Evolutionary conservation across 257 asterid genomes (phyloP).

Genomic region (Cruciata laevipes): DNA sequence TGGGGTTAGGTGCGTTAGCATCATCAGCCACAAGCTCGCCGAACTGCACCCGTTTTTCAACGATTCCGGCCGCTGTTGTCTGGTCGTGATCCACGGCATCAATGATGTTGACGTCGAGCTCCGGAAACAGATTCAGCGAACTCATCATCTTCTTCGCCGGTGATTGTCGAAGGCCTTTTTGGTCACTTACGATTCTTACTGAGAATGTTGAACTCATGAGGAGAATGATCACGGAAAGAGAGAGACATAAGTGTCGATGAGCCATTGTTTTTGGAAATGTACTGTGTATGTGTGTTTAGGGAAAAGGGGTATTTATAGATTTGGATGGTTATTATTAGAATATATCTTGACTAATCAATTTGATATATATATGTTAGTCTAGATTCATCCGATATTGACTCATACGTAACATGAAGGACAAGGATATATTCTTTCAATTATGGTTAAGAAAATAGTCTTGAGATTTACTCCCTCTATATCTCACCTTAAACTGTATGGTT

Average conservation of each 20-base stretch:
- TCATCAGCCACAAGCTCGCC: slow-evolving; percentile 21
- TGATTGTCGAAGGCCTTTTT: background rate
- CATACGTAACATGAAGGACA: no score
- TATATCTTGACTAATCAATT: no score
- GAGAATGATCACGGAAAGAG: background rate
- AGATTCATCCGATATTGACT: no score
- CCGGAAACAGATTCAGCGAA: slow-evolving; percentile 5
- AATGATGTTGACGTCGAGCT: background rate
- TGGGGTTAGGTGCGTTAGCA: slow-evolving; percentile 18
- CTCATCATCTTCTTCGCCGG: slow-evolving; percentile 6
- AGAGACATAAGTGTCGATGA: background rate
- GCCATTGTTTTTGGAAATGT: background rate
- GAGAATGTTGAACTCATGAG: background rate
- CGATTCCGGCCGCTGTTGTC: slow-evolving; percentile 20
- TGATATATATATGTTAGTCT: no score
- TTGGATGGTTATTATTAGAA: background rate
- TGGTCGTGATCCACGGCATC: background rate
- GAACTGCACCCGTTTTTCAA: slow-evolving; percentile 47
- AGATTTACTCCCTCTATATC: no score
- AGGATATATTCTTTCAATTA: no score
- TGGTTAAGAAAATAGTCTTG: background rate
- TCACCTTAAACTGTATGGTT: no score
- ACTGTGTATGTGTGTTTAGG: background rate
- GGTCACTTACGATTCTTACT: slow-evolving; percentile 3
- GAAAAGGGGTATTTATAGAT: background rate